Conservation (phyloP, 163 green algal species). For the Prototheca wickerhamii region DNA sequence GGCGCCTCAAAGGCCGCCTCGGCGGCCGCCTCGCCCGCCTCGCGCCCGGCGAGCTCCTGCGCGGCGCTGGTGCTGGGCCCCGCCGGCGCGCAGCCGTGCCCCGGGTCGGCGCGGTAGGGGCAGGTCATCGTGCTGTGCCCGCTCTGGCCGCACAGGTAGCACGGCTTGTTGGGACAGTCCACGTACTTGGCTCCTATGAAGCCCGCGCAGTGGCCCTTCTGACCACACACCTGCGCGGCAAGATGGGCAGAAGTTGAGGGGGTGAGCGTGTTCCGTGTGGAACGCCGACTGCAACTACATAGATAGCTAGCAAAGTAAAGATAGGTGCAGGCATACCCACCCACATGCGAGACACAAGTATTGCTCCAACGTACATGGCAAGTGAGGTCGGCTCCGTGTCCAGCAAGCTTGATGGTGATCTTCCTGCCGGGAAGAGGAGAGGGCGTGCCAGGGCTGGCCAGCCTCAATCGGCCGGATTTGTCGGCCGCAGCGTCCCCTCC, state of each 20-base stretch:
- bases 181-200: slow-evolving; percentile 75
- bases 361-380: background rate
- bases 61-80: background rate
- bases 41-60: slow-evolving; percentile 10
- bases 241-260: too few species aligned
- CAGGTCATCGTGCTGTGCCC: slow-evolving; percentile 82
- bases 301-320: background rate
- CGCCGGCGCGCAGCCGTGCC: slow-evolving; percentile 16
- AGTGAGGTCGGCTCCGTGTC: background rate
- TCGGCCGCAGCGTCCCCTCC: too few species aligned
- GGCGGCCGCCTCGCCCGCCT: slow-evolving; percentile 16
- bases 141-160: slow-evolving; percentile 76
- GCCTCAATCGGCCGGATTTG: background rate
- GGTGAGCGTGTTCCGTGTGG: background rate
- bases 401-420: slow-evolving; percentile 18
- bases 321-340: background rate
- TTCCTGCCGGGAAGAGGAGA: slow-evolving; percentile 8
- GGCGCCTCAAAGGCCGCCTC: slow-evolving; percentile 34
- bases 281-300: background rate
- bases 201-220: slow-evolving; percentile 60
- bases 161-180: slow-evolving; percentile 81
- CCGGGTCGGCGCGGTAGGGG: slow-evolving; percentile 40
- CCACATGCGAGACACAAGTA: background rate
- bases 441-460: background rate
- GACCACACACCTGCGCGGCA: slow-evolving; percentile 73